Percentiles rank a stretch among this genome's conserved stretches.
Conservation (phyloP, 2,329 filamentous ascomycete genomes). For the Zymoseptoria brevis region DNA sequence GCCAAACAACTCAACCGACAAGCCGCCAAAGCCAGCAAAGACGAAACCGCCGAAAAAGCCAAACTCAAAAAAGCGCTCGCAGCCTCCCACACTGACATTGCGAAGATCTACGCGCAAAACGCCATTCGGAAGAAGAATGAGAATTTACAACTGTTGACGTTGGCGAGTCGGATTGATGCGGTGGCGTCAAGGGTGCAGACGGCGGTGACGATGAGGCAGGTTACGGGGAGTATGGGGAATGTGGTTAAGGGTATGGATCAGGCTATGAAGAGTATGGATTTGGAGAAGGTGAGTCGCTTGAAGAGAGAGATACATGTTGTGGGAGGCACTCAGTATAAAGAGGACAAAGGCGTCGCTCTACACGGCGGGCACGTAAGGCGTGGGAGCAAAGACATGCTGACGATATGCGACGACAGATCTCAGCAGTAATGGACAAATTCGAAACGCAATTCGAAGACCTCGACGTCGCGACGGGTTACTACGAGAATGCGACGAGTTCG, state of each 20-base stretch:
- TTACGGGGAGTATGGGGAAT: constrained; percentile 55
- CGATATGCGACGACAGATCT: constrained; percentile 45
- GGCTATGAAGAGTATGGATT: constrained; percentile 57
- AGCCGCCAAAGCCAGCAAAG: constrained; percentile 53
- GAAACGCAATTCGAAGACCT: constrained; percentile 50
- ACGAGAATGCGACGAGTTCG: constrained; percentile 75
- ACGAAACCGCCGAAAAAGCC: constrained; percentile 53
- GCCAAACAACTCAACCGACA: constrained; percentile 56
- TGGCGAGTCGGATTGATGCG: constrained; percentile 52
- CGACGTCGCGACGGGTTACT: constrained; percentile 57
- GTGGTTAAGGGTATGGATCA: constrained; percentile 55
- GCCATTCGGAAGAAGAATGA: constrained; percentile 57
- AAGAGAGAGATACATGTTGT: too few relatives aligned
- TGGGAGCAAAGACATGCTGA: too few relatives aligned
- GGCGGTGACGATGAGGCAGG: constrained; percentile 54
- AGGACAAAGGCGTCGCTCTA: too few relatives aligned
- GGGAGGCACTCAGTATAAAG: too few relatives aligned
- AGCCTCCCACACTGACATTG: constrained; percentile 50
- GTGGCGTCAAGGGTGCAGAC: constrained; percentile 54
- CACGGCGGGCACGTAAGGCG: too few relatives aligned
- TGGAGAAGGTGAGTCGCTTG: constrained; percentile 52
- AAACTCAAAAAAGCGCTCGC: constrained; percentile 58
- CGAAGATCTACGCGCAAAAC: constrained; percentile 56
- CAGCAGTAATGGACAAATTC: constrained; percentile 58
- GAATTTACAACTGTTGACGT: constrained; percentile 50